A percentile compares a stretch with the other conserved stretches of the same genome.
Conservation (phyloP, 2,329 filamentous ascomycete genomes). For the Xylaria sp. region DNA sequence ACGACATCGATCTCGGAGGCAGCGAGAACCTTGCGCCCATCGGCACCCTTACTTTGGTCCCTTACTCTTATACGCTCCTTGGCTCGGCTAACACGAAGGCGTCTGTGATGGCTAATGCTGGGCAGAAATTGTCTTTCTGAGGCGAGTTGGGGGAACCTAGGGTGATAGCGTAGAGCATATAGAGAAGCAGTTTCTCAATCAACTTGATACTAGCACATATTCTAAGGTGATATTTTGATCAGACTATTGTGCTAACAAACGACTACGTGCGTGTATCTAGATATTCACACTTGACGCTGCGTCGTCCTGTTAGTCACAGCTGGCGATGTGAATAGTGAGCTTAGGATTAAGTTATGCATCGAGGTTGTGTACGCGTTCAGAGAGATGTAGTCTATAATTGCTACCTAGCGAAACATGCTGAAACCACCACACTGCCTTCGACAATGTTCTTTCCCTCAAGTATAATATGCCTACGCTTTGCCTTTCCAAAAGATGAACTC, state of each 20-base stretch:
- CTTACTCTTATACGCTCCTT: slow-evolving; percentile 55
- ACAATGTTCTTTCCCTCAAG: not conserved
- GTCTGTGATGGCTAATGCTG: slow-evolving; percentile 47
- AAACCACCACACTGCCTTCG: not conserved
- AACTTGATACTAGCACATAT: not conserved
- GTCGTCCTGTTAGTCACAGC: too few relatives aligned
- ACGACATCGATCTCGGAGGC: slow-evolving; percentile 55
- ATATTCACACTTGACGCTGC: not conserved
- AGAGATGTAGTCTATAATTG: too few relatives aligned
- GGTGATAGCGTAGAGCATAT: not conserved
- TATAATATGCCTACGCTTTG: slow-evolving; percentile 14
- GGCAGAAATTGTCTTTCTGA: slow-evolving; percentile 39
- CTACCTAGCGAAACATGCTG: too few relatives aligned
- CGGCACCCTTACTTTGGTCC: slow-evolving; percentile 54
- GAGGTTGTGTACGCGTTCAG: too few relatives aligned
- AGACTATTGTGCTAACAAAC: not conserved
- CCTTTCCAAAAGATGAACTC: slow-evolving; percentile 34
- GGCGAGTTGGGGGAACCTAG: not conserved
- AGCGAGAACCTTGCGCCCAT: slow-evolving; percentile 53
- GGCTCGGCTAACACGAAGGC: slow-evolving; percentile 52
- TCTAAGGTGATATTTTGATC: not conserved
- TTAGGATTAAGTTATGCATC: too few relatives aligned
- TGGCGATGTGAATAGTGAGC: too few relatives aligned
- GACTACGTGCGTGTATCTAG: not conserved
- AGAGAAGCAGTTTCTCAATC: not conserved